phyloP scores from a whole-genome alignment of 192 early-diverging fungal genomes.

The Coemansia sp. region DNA sequence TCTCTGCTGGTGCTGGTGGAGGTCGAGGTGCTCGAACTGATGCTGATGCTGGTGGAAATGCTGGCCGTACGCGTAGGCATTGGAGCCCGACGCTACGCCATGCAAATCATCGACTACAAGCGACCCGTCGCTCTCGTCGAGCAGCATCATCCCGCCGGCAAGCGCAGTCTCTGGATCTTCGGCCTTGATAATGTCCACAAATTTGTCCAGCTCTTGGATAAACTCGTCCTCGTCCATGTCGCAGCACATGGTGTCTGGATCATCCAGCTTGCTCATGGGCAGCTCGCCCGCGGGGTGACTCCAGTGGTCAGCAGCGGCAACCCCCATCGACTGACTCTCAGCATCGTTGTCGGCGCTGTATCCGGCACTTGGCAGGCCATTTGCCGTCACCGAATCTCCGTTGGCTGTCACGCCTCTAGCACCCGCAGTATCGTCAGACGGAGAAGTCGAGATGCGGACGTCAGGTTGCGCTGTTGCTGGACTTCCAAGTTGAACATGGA shows the following conservation, averaged over 20 bases:
- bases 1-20: slow-evolving; percentile 15
- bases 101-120: slow-evolving; percentile 30
- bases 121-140: slow-evolving; percentile 45
- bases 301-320: slow-evolving; percentile 3
- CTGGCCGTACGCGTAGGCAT: slow-evolving; percentile 27
- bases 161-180: slow-evolving; percentile 42
- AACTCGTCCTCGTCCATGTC: slow-evolving; percentile 52
- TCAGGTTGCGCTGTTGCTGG: background rate
- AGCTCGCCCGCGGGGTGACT: slow-evolving; percentile 9
- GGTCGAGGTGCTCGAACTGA: slow-evolving; percentile 9
- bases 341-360: background rate
- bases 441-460: background rate
- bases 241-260: slow-evolving; percentile 36
- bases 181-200: slow-evolving; percentile 47
- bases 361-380: background rate
- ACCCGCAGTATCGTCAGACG: background rate
- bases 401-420: background rate
- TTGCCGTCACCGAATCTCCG: background rate
- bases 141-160: slow-evolving; percentile 40
- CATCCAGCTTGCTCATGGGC: slow-evolving; percentile 47
- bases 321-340: background rate
- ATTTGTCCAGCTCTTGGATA: slow-evolving; percentile 52
- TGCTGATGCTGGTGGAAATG: slow-evolving; percentile 18
- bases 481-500: background rate
- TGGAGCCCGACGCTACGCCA: slow-evolving; percentile 3